A percentile compares a stretch with the other conserved stretches of the same genome.
phyloP scores from a whole-genome alignment of 2,329 filamentous ascomycete species.

The Colletotrichum sp. region DNA sequence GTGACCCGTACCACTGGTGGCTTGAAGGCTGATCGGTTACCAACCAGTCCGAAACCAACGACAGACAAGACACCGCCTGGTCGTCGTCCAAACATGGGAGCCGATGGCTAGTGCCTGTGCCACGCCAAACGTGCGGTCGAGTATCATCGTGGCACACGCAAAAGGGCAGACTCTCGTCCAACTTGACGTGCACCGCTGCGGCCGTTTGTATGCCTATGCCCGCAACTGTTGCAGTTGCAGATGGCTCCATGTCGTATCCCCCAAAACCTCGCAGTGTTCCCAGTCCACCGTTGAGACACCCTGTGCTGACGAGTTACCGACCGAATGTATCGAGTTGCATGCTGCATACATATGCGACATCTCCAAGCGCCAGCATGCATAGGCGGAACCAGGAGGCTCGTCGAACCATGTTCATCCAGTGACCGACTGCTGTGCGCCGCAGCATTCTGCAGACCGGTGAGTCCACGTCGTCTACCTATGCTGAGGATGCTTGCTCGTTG shows the following conservation, averaged over 20 bases:
- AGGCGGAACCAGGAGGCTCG: not conserved
- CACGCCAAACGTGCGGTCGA: not conserved
- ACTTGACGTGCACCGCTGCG: not conserved
- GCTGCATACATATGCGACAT: not conserved
- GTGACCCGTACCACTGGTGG: not conserved
- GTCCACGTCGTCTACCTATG: not conserved
- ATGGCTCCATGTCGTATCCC: not conserved
- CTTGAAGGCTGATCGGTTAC: not conserved
- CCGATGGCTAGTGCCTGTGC: not conserved
- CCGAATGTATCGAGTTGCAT: not conserved
- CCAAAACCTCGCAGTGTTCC: not conserved
- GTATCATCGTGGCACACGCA: not conserved
- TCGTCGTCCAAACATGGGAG: not conserved
- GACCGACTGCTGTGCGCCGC: not conserved
- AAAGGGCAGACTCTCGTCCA: not conserved
- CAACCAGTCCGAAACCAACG: conserved; percentile 6
- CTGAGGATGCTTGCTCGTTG: not conserved
- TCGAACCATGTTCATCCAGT: not conserved
- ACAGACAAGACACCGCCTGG: not conserved
- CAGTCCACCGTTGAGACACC: not conserved
- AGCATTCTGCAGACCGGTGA: not conserved
- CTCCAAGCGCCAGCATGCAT: not conserved
- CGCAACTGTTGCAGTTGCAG: not conserved
- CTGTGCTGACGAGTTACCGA: not conserved
- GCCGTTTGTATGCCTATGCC: not conserved